Evolutionary conservation across 495 filamentous ascomycete genomes (phyloP).

Genomic region (Aspergillus indologenus): DNA sequence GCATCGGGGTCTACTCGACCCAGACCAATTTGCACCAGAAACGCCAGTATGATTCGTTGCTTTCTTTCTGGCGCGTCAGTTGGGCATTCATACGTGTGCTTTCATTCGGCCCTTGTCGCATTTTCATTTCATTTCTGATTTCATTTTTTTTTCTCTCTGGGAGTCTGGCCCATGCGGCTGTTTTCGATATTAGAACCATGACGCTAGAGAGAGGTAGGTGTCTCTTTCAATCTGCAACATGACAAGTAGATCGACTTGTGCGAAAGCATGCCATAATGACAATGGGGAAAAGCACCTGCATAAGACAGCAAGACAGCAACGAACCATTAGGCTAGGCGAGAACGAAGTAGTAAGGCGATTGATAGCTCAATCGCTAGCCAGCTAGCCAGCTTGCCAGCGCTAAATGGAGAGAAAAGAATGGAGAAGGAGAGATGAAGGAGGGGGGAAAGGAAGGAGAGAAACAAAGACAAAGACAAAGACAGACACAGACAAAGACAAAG

Average conservation of each 20-base stretch:
- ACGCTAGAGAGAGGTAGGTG: neutral
- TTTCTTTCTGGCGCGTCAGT: constrained; percentile 27
- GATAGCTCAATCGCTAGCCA: no score
- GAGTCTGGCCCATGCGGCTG: constrained; percentile 7
- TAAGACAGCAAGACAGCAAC: constrained; percentile 11
- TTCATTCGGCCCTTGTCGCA: neutral
- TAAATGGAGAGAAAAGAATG: neutral
- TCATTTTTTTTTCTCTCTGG: constrained; percentile 4
- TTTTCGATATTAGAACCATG: constrained; percentile 7
- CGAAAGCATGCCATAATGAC: neutral
- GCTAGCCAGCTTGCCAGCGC: neutral
- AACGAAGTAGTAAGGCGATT: no score
- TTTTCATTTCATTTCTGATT: constrained; percentile 8
- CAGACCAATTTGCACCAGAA: constrained; percentile 14
- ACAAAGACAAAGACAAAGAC: neutral
- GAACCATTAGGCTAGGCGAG: no score
- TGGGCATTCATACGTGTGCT: constrained; percentile 36
- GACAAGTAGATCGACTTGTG: neutral
- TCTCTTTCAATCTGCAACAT: neutral
- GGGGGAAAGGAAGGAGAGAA: no score
- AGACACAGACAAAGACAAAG: constrained; percentile 12
- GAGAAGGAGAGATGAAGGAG: neutral
- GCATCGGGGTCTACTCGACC: constrained; percentile 11
- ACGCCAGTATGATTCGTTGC: constrained; percentile 28
- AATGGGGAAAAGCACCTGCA: constrained; percentile 12